Evolutionary conservation across 768 basidiomycete genomes (phyloP).

Genomic region (Boletus sp.): DNA sequence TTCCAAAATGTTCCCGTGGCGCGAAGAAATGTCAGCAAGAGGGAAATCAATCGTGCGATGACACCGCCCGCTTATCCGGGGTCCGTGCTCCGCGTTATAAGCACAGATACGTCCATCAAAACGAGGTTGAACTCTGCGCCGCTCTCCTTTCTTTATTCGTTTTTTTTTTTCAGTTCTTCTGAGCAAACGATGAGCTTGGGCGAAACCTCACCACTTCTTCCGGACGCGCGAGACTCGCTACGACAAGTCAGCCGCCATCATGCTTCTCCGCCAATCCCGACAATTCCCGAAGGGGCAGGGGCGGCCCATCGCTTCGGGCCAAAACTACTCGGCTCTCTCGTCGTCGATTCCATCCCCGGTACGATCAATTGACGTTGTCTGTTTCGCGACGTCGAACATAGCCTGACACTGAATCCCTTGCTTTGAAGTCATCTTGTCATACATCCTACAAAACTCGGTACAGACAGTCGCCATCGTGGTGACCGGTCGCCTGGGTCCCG

Average conservation of each 20-base stretch:
- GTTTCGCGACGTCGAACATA: background rate
- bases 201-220: constrained; percentile 35
- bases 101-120: background rate
- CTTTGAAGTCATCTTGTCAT: constrained; percentile 58
- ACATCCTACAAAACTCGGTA: constrained; percentile 70
- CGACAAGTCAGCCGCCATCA: constrained; percentile 6
- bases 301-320: constrained; percentile 17
- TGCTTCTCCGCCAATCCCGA: constrained; percentile 13
- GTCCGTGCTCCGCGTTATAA: constrained; percentile 15
- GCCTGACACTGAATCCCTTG: constrained; percentile 1
- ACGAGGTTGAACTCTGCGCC: background rate
- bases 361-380: constrained; percentile 9
- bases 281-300: constrained; percentile 30
- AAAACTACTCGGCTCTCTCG: constrained; percentile 44
- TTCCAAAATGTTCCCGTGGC: constrained; percentile 3
- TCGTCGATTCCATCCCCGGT: constrained; percentile 61
- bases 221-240: constrained; percentile 3
- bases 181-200: constrained; percentile 10
- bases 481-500: constrained; percentile 63
- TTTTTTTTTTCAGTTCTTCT: constrained; percentile 17
- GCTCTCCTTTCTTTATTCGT: background rate
- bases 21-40: constrained; percentile 7
- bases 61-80: constrained; percentile 8
- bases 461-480: constrained; percentile 64
- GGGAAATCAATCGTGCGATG: constrained; percentile 3